Evolutionary conservation across 2,329 filamentous ascomycete species (phyloP), one percentile per base, ranked within the genome.

Genomic region (Beauveria varroae): DNA sequence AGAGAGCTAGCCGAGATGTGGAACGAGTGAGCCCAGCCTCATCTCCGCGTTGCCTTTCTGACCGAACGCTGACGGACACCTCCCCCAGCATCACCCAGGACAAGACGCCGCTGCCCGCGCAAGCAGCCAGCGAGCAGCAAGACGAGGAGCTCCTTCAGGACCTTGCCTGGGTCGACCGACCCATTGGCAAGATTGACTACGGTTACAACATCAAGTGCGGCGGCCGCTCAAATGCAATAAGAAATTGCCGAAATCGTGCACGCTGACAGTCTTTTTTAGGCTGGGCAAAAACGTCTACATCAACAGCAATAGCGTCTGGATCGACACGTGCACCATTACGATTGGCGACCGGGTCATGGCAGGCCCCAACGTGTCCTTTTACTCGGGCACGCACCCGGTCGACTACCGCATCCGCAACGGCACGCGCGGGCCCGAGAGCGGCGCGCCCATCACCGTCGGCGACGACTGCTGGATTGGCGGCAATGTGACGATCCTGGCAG

Each of bases 381-480:
- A 84, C 71, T 84, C 84, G 44, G 92, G 84, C 1, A 86, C 82
- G 0, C 92, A 96, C 73, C 91, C 91, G 1, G 74, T 92, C 0
- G 90, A 96, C 67, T 89, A 90, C 0, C 80, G 80, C 0, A 66
- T 93, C 5, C 84, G 91, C 34, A 88, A 93, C 68, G 91, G 91
- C 1, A 86, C 82, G 0, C 79, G 82, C 16, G 91, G 91, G 0
- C 91, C 91, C 0, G 92, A 96, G 72, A 68, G 76, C 9, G 92
- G 91, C 0, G 85, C 83, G 66, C 83, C 88, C 10, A 90, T 96
- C 64, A 81, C 78, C 40, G 85, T 96, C 58, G 90, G 87, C 0
- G 87, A 91, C 65, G 91, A 96, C 75, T 90, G 89, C 74, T 91
- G 90, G 90, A 74, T 93, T 34, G 89, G 87, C 1, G 89, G 89